Base-by-base conservation (phyloP, 2,329 filamentous ascomycete genomes). In the Colletotrichum orbiculare region DNA sequence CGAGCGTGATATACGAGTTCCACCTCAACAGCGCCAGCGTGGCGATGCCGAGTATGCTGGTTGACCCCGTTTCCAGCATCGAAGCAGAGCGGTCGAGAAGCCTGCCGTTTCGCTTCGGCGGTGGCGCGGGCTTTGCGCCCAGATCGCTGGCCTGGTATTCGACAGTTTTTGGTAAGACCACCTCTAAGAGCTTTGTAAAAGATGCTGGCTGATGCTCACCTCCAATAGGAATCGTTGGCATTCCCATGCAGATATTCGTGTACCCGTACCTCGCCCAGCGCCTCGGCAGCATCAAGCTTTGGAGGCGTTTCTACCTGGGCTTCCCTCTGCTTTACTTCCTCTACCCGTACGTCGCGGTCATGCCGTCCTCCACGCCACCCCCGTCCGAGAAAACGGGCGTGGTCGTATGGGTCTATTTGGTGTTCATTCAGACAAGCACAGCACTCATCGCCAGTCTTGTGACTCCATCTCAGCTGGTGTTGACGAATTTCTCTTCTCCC, bases 81-180 rank as follows among this genome's bases (percentile, higher is more conserved):
- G 54, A 35, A 15, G 42, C 33, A 2, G 34, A 47, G 37, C n/a
- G 11, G 2, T 15, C 12, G 8, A 35, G 54, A 11, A 7, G 6
- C 3, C 43, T 56, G 12, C 54, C 54, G 13, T 56, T 56, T 43
- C 54, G 43, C 12, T 56, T 56, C 15, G n/a, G 42, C 3, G 54
- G 54, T 12, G 54, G 54, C 42, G 54, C 54, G 12, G 54, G 54
- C 8, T 47, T 56, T 7, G n/a, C 7, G 17, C 42, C 54, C 0
- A 10, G 25, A 6, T 46, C 42, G 10, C 34, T 56, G 8, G 54
- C 54, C 13, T 56, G 54, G 54, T 38, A n/a, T 10, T 11, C 34
- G 10, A 47, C 33, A 13, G n/a, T 56, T 9, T 47, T 56, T 13
- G 54, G 54, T 47, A 13, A 47, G 54, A 4, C 25, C 3, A 25